Base-by-base conservation (phyloP, 192 early-diverging fungal genomes). In the Dispira simplex region DNA sequence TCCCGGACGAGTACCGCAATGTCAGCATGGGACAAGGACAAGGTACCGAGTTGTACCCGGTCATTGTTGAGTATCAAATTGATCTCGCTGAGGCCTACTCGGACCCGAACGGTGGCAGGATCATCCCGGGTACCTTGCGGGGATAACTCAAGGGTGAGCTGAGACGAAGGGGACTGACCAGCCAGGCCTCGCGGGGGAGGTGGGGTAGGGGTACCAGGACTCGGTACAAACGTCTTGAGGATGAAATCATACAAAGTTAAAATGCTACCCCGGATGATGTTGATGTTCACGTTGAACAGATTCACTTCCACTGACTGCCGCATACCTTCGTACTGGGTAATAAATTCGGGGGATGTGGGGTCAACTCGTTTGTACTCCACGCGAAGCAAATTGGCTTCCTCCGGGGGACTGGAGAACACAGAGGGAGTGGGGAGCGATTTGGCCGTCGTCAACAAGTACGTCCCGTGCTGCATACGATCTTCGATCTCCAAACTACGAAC, bases 201-300 rank as follows among this genome's bases (percentile, higher is more conserved):
- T 5, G 48, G 48, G 8, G 48, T 2, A 20, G 48, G 48, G 48
- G 48, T 20, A 6, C 63, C 54, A 44, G 69, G 60, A 6, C 32
- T 39, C 28, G 63, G 45, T 16, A 73, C 74, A 70, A 91, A 92
- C 8, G 88, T 88, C 49, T 82, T 81, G 14, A 91, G 66, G 8
- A 94, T 73, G 65, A 90, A 94, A 63, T 92, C 86, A 70, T 95
- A 91, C 11, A 92, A 72, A 10, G 80, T 84, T 65, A 95, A 70
- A 13, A 98, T 86, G 58, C 85, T 87, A 67, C 86, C 88, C 32
- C 85, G 84, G 11, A 90, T 88, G 2, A 97, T 76, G 59, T 93
- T 85, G 64, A 97, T 75, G 27, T 87, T 86, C 20, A 95, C 66
- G 44, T 75, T 88, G 46, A 82, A 93, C 63, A 82, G 79, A 18